Conservation (phyloP, 805 yeast species). For the Ogataea pignaliae region DNA sequence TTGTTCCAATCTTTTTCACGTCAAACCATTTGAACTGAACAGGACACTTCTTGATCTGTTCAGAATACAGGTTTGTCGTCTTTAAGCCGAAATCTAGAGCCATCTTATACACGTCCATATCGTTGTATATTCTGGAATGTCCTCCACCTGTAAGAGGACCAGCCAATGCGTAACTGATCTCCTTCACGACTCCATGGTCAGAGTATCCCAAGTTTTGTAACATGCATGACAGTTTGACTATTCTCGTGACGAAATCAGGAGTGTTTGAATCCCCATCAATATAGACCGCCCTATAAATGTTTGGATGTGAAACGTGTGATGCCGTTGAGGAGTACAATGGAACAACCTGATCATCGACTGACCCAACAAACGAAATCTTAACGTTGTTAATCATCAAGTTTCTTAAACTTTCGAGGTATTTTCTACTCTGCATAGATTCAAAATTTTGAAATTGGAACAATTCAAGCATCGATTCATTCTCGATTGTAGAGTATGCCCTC, state of each 20-base stretch:
- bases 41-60: constrained; percentile 14
- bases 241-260: constrained; percentile 71
- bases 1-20: constrained; percentile 61
- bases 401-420: constrained; percentile 62
- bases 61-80: constrained; percentile 42
- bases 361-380: constrained; percentile 78
- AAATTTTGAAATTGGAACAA: constrained; percentile 83
- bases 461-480: constrained; percentile 80
- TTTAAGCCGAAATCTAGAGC: constrained; percentile 73
- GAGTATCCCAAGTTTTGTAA: constrained; percentile 71
- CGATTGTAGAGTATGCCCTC: constrained; percentile 86
- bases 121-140: constrained; percentile 85
- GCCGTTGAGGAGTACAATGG: constrained; percentile 89
- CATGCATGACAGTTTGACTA: constrained; percentile 69
- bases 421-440: constrained; percentile 65
- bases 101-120: constrained; percentile 74
- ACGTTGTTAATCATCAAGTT: constrained; percentile 64
- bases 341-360: constrained; percentile 89
- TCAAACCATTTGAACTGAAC: constrained; percentile 39
- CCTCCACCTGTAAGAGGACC: constrained; percentile 96
- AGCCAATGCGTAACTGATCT: constrained; percentile 71
- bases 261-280: constrained; percentile 78
- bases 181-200: constrained; percentile 84
- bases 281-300: constrained; percentile 83
- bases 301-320: constrained; percentile 80